Base-by-base conservation (phyloP, 2,329 filamentous ascomycete genomes). In the Claviceps arundinis region DNA sequence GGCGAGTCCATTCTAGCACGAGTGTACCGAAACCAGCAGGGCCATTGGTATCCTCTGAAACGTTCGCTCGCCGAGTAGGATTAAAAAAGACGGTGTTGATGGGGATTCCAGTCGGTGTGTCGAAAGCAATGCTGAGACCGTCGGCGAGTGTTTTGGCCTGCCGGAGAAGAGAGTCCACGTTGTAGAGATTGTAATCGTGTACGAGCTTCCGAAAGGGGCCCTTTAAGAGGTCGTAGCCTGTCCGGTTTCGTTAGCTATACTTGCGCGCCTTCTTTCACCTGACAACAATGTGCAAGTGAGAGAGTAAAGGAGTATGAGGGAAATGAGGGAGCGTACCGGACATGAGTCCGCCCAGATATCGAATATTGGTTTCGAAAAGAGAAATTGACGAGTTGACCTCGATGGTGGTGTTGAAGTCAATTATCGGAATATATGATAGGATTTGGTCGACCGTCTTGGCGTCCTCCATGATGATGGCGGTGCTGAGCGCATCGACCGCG, bases 321-420 rank as follows among this genome's bases (percentile, higher is more conserved):
- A 30, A 30, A 9, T 1, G 8, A 30, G 26, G 26, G 26, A 30
- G 26, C 26, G 26, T 58, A 77, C 83, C 87, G 2, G 88, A 85
- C 6, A 95, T 62, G 59, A 95, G 73, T 17, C 89, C 89, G 8
- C 81, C 89, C 1, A 95, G 70, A 61, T 95, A 95, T 26, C 89
- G 82, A 62, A 95, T 95, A 0, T 88, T 95, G 0, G 88, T 94
- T 67, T 95, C 89, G 61, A 95, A 95, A 8, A 95, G 68, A 37
- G 85, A 90, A 49, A 95, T 80, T 8, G 73, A 66, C 1, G 72
- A 66, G 1, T 72, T 61, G 2, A 40, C 53, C 45, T 56, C 55
- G 3, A 55, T 54, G 1, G 84, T 86, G 9, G 73, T 70, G 44
- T 76, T 76, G 62, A 87, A 95, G 65, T 94, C 73, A 59, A 94